A percentile compares a stretch with the other conserved stretches of the same genome.
phyloP scores from a whole-genome alignment of 2,329 filamentous ascomycete species.

The Aureobasidium zeae region DNA sequence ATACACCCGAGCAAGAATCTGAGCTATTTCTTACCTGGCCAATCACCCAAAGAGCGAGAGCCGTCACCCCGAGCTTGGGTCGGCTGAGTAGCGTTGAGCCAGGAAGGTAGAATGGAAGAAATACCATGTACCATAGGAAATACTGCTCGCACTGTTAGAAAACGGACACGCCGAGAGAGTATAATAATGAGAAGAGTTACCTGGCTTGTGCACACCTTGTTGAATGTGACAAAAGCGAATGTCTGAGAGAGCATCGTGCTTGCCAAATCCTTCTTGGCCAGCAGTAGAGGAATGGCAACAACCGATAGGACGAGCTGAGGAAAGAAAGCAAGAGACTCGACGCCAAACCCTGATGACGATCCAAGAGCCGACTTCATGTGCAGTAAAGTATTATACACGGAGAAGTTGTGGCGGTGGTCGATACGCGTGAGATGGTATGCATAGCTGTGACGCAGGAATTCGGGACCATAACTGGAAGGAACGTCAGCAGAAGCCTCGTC shows the following conservation, averaged over 20 bases:
- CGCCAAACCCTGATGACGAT: conserved; percentile 33
- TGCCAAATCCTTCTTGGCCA: conserved; percentile 74
- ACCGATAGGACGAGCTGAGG: conserved; percentile 78
- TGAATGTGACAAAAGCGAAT: conserved; percentile 93
- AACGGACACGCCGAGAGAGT: conserved; percentile 3
- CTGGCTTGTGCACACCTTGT: conserved; percentile 98
- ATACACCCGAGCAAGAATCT: not conserved
- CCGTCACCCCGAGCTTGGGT: conserved; percentile 53
- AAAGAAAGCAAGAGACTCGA: conserved; percentile 78
- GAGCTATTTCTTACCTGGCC: conserved; percentile 48
- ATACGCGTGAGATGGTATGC: conserved; percentile 86
- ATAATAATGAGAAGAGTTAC: conserved; percentile 41
- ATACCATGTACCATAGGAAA: conserved; percentile 95
- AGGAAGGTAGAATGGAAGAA: conserved; percentile 85
- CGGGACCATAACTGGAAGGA: conserved; percentile 55
- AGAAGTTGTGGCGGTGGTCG: conserved; percentile 98
- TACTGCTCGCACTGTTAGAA: conserved; percentile 50
- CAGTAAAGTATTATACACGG: conserved; percentile 84
- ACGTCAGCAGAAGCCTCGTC: not conserved
- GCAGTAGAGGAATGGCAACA: conserved; percentile 60
- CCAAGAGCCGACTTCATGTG: conserved; percentile 68
- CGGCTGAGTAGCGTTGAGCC: conserved; percentile 59
- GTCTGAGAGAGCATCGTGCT: conserved; percentile 88
- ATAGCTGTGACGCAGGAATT: conserved; percentile 84
- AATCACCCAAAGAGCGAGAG: conserved; percentile 62